Evolutionary conservation across 2,329 filamentous ascomycete genomes (phyloP), one percentile per base, ranked within the genome.

Genomic region (Fusarium bactridioides): DNA sequence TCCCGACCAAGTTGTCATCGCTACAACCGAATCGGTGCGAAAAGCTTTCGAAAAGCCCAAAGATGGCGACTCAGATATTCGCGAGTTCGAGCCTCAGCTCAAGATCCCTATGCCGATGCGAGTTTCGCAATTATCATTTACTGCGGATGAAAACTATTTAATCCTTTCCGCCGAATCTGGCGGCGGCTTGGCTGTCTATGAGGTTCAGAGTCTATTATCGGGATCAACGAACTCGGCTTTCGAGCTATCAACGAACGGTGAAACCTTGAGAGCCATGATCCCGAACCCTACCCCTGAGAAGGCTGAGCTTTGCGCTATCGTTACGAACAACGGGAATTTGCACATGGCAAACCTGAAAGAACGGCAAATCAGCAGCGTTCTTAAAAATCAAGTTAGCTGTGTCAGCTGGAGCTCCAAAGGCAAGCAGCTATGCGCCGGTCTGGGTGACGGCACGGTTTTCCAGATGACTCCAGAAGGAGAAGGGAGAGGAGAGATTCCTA

Each of bases 351-450:
- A 97, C 80, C 81, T 99, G 67, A 91, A 92, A 76, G 88, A 91
- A 41, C 86, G 88, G 54, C 86, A 86, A 25, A 90, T 89, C 72
- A 93, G 93, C 38, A 87, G 84, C 71, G 84, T 77, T 2, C 84
- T 97, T 71, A 93, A 91, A 77, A 85, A 88, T 33, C 91, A 92
- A 53, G 95, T 97, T 33, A 94, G 91, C 79, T 96, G 93, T 77
- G 88, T 94, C 10, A 92, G 93, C 62, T 99, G 97, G 96, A 99
- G 96, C 80, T 92, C 90, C 68, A 94, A 92, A 79, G 96, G 96
- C 51, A 99, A 97, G 80, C 95, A 98, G 79, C 85, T 99, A 47
- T 91, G 97, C 48, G 95, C 94, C 74, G 96, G 97, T 21, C 85
- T 96, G 75, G 90, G 87, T 11, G 90, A 98, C 81, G 96, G 96